Evolutionary conservation across 2,329 filamentous ascomycete species (phyloP), one percentile per base, ranked within the genome.

Genomic region (Neobulgaria alba): DNA sequence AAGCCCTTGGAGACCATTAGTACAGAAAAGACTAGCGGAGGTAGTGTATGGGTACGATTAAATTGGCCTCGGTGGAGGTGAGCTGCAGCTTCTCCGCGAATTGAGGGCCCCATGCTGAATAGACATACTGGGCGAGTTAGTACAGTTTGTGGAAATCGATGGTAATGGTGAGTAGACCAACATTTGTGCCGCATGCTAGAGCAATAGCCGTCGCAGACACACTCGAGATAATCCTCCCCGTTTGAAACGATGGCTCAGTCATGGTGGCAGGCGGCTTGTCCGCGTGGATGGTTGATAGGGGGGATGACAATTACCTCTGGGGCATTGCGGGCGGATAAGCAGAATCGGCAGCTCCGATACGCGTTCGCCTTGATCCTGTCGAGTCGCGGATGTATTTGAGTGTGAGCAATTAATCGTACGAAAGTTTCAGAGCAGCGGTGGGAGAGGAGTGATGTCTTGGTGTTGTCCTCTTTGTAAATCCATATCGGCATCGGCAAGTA

Each of bases 101-200:
- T 64, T 95, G 89, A 15, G 92, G 92, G 10, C 86, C 88, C 89
- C 92, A 98, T 64, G 90, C 90, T 41, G 88, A 95, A 65, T 95
- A 98, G 59, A 89, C 33, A 20, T 35, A 35, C 33, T 35, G 17
- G 7, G 5, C 19, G 5, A 5, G 17, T 35, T n/a, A 35, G 33
- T n/a, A n/a, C n/a, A n/a, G n/a, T n/a, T n/a, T n/a, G n/a, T n/a
- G n/a, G 19, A 14, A 31, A 42, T 29, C 2, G 12, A 14, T 31
- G 38, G 10, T 32, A 10, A 10, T 23, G 23, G 33, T 18, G 10
- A 35, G 16, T 7, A 20, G 29, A 64, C 78, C 57, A 65, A 93
- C 88, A 63, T 95, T 95, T 48, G 89, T 94, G 46, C 92, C 92
- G 62, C 89, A 95, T 46, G 89, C 87, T 44, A 96, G 71, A 12